Conservation (phyloP, 495 filamentous ascomycete genomes). For the Aspergillus panamensis region DNA sequence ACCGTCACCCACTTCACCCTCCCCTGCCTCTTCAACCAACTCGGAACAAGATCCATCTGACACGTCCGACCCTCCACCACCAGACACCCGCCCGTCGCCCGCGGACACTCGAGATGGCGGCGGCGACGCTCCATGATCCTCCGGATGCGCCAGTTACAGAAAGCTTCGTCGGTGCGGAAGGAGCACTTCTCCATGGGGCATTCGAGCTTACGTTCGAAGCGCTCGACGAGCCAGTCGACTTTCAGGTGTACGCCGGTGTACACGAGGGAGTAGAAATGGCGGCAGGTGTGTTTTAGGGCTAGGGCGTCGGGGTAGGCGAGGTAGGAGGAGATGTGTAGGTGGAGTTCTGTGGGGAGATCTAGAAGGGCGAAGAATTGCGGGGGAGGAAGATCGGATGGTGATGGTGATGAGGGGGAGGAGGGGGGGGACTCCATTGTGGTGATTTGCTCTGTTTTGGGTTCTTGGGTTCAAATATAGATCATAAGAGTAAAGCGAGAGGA, state of each 20-base stretch:
- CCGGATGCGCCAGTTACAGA: conserved; percentile 41
- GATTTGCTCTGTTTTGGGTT: background rate
- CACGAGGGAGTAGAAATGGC: conserved; percentile 60
- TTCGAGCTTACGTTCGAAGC: conserved; percentile 46
- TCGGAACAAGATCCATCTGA: conserved; percentile 29
- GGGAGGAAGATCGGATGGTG: background rate
- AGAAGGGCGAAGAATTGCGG: conserved; percentile 23
- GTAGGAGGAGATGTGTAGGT: conserved; percentile 73
- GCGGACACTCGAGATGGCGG: conserved; percentile 40
- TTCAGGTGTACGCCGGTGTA: conserved; percentile 64
- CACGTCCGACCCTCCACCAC: conserved; percentile 38
- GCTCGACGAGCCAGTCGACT: conserved; percentile 63
- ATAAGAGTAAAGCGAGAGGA: no score
- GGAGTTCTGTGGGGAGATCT: conserved; percentile 60
- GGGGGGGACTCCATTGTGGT: conserved; percentile 7
- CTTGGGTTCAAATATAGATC: no score
- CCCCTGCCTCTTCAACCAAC: conserved; percentile 32
- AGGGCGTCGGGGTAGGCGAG: conserved; percentile 71
- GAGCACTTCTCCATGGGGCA: conserved; percentile 49
- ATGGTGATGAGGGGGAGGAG: background rate
- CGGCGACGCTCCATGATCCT: conserved; percentile 44
- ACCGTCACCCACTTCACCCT: conserved; percentile 16
- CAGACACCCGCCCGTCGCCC: conserved; percentile 30
- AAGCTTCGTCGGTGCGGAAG: conserved; percentile 42
- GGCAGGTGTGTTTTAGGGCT: conserved; percentile 62